A percentile compares a stretch with the other conserved stretches of the same genome.
These are phyloP conservation scores for Cladochytrium replicatum DNA, from an alignment of 192 early-diverging fungal genomes.

Conservation along the genomic window DNA sequence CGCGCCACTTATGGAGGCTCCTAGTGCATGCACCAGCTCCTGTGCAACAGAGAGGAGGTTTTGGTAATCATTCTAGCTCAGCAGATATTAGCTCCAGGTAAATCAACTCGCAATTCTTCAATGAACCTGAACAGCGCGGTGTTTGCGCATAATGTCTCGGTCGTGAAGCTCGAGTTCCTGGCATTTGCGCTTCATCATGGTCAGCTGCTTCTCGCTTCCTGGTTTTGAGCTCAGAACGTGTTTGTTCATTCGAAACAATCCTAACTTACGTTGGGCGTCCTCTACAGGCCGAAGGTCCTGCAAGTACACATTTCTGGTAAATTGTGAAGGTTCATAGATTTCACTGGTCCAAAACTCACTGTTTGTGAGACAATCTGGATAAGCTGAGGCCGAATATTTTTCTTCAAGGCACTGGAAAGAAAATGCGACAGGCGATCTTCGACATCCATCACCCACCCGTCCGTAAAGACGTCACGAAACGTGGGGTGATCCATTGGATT, in stretches of 20 bases:
- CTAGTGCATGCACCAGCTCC: slow-evolving; percentile 41
- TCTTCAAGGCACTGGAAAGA: slow-evolving; percentile 17
- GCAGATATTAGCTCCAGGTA: neutral
- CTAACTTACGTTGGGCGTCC: slow-evolving; percentile 3
- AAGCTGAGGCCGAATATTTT: slow-evolving; percentile 17
- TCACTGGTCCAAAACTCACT: no score
- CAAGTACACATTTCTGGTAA: no score
- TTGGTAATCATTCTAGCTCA: slow-evolving; percentile 34
- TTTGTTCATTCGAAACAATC: slow-evolving; percentile 2
- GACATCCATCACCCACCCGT: slow-evolving; percentile 19
- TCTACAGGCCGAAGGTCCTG: slow-evolving; percentile 5
- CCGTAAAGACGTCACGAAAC: slow-evolving; percentile 33
- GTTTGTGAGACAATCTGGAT: no score
- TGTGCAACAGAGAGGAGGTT: slow-evolving; percentile 42
- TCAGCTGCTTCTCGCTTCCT: slow-evolving; percentile 5
- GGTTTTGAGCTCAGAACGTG: no score
- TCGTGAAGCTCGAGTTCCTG: neutral
- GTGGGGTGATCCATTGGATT: slow-evolving; percentile 38
- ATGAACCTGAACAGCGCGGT: neutral
- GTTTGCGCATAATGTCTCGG: neutral
- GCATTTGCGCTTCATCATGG: neutral
- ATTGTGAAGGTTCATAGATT: no score
- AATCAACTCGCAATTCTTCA: neutral
- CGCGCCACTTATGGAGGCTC: slow-evolving; percentile 34
- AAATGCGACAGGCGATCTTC: slow-evolving; percentile 23